phyloP scores from a whole-genome alignment of 2,329 filamentous ascomycete species.

The Tolypocladium guangdongense region DNA sequence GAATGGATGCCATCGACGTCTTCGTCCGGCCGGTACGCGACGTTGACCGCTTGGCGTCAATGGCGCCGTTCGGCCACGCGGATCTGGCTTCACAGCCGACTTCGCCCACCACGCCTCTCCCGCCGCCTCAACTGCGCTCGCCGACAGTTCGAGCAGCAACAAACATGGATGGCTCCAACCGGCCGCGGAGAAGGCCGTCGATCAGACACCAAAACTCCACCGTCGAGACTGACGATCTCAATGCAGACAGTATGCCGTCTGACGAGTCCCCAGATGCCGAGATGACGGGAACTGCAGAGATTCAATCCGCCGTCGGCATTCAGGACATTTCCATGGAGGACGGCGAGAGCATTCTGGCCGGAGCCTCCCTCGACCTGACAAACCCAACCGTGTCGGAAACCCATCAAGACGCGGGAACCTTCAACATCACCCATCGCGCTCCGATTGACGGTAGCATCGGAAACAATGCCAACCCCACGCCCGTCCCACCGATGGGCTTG shows the following conservation, averaged over 20 bases:
- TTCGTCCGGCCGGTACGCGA: slow-evolving; percentile 77
- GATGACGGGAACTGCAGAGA: slow-evolving; percentile 68
- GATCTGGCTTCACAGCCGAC: slow-evolving; percentile 80
- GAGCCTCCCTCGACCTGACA: slow-evolving; percentile 61
- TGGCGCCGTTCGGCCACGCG: slow-evolving; percentile 58
- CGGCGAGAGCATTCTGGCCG: slow-evolving; percentile 66
- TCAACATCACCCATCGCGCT: slow-evolving; percentile 84
- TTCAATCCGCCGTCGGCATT: slow-evolving; percentile 74
- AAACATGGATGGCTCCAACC: slow-evolving; percentile 38
- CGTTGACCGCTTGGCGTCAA: slow-evolving; percentile 71
- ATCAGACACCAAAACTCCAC: slow-evolving; percentile 87
- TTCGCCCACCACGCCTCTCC: slow-evolving; percentile 76
- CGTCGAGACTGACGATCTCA: slow-evolving; percentile 78
- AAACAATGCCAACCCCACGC: slow-evolving; percentile 56
- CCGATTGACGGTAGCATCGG: slow-evolving; percentile 77
- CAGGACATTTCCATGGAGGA: slow-evolving; percentile 74
- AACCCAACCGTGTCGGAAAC: slow-evolving; percentile 72
- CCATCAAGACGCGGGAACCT: slow-evolving; percentile 72
- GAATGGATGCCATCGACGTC: slow-evolving; percentile 57
- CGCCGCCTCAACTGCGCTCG: slow-evolving; percentile 48
- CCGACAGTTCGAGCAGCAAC: slow-evolving; percentile 43
- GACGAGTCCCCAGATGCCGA: slow-evolving; percentile 68
- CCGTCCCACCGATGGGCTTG: slow-evolving; percentile 57
- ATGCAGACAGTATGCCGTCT: slow-evolving; percentile 71
- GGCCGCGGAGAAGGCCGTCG: slow-evolving; percentile 62